Base-by-base conservation (phyloP, 768 basidiomycete species). In the Dacryopinax spathularia region DNA sequence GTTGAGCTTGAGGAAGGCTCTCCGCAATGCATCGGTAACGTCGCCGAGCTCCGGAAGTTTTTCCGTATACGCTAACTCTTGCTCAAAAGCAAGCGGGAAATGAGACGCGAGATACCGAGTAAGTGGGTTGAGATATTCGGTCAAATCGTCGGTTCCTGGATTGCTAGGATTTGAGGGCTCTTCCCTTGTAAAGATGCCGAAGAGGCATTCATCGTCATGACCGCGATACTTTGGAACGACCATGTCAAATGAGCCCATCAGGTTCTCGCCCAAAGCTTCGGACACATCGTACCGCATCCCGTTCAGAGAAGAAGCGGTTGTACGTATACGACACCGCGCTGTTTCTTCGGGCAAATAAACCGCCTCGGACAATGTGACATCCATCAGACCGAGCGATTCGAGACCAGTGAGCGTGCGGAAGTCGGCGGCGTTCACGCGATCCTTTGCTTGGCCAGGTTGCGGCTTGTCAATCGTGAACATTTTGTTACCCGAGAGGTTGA, bases 401-500 rank as follows among this genome's bases (percentile, higher is more conserved):
- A 99, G 79, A 64, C 91, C 83, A 0, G 80, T 80, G n/a, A 98
- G 80, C n/a, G 82, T 82, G 15, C 86, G 85, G 75, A 98, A 99
- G 64, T 91, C 91, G 20, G 91, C 85, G 6, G 93, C 80, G 66
- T 77, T 76, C 61, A 74, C 72, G 0, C 73, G 70, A 64, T 71
- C 68, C 18, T 67, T 67, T 9, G 68, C 15, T 36, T 22, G 13
- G 29, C 18, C 9, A 63, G n/a, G 22, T 60, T 33, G 34, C 60
- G 44, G 25, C 13, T 73, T 70, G 60, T 89, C 87, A 0, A 88
- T 86, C 73, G 91, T 95, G 2, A 99, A 80, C 10, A 89, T 84
- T 73, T 96, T 95, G 78, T 99, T 99, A 3, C 96, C 96, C 0
- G 96, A 98, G 44, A 98, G 75, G 70, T 98, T 98, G 72, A 99